Evolutionary conservation across 2,329 filamentous ascomycete genomes (phyloP).

Genomic region (Xylariaceae sp.): DNA sequence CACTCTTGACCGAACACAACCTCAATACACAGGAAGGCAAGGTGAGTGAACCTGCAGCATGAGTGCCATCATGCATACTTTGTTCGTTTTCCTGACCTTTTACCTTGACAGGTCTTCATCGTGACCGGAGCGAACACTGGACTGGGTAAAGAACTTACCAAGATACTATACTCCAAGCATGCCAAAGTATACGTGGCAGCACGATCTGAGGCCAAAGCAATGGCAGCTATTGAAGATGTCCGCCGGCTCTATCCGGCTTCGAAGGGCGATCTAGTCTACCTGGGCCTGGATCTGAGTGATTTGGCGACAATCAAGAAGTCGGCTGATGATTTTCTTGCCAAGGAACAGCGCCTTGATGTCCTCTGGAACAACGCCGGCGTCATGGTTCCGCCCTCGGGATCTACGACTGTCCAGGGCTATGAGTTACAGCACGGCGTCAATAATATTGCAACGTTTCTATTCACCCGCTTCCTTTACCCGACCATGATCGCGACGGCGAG

Average conservation of each 20-base stretch:
- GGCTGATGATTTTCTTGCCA: constrained; percentile 44
- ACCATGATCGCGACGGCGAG: constrained; percentile 31
- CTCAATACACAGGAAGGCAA: constrained; percentile 12
- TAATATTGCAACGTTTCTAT: constrained; percentile 37
- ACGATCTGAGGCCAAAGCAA: constrained; percentile 21
- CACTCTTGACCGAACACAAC: constrained; percentile 4
- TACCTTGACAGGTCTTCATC: constrained; percentile 23
- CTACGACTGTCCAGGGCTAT: constrained; percentile 42
- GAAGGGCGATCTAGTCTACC: constrained; percentile 44
- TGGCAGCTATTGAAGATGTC: constrained; percentile 33
- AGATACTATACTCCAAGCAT: constrained; percentile 24
- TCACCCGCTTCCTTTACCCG: constrained; percentile 38
- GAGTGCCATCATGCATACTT: neutral
- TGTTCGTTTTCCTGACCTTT: neutral
- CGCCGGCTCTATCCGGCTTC: constrained; percentile 37
- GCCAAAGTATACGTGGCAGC: constrained; percentile 23
- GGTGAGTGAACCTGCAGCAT: neutral
- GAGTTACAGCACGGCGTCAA: constrained; percentile 43
- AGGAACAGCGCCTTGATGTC: constrained; percentile 48
- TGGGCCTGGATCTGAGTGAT: constrained; percentile 49
- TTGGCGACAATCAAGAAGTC: constrained; percentile 48
- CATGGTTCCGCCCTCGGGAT: constrained; percentile 31
- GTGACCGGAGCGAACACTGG: constrained; percentile 23
- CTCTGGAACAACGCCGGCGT: constrained; percentile 51
- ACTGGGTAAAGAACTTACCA: constrained; percentile 19